Evolutionary conservation across 2,329 filamentous ascomycete genomes (phyloP).

Genomic region (Volutella citrinella): DNA sequence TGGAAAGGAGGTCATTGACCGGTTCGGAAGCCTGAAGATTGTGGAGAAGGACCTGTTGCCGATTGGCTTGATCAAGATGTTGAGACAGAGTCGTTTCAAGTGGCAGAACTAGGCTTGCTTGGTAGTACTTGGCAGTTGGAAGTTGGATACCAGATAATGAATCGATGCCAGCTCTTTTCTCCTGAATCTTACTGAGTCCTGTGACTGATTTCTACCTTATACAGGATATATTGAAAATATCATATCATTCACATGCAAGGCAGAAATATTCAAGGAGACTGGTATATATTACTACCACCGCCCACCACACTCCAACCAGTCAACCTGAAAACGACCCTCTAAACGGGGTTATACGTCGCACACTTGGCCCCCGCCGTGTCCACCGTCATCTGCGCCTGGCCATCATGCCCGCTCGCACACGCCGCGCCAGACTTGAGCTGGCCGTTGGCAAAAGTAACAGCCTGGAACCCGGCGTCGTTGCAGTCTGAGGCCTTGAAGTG

Average conservation of each 20-base stretch:
- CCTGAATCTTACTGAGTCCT: too few relatives aligned
- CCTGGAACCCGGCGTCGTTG: conserved; percentile 5
- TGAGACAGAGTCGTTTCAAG: conserved; percentile 40
- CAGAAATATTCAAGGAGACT: too few relatives aligned
- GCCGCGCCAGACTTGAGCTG: conserved; percentile 11
- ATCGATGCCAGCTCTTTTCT: too few relatives aligned
- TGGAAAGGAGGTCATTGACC: conserved; percentile 40
- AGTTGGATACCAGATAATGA: too few relatives aligned
- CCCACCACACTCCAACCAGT: too few relatives aligned
- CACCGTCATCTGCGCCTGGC: conserved; percentile 11
- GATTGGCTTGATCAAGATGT: conserved; percentile 44
- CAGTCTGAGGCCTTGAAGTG: conserved; percentile 16
- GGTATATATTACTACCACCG: too few relatives aligned
- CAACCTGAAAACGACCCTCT: too few relatives aligned
- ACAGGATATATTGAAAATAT: too few relatives aligned
- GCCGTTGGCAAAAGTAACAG: conserved; percentile 12
- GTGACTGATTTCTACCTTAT: too few relatives aligned
- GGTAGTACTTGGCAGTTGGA: too few relatives aligned
- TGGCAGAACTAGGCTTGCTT: too few relatives aligned
- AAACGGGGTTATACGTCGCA: conserved; percentile 12
- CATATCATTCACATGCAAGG: too few relatives aligned
- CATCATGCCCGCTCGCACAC: conserved; percentile 12
- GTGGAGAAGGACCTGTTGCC: conserved; percentile 44
- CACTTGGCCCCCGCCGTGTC: conserved; percentile 6
- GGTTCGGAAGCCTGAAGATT: conserved; percentile 43